Evolutionary conservation across 257 asterid genomes (phyloP).

Genomic region (Fraxinus americana): DNA sequence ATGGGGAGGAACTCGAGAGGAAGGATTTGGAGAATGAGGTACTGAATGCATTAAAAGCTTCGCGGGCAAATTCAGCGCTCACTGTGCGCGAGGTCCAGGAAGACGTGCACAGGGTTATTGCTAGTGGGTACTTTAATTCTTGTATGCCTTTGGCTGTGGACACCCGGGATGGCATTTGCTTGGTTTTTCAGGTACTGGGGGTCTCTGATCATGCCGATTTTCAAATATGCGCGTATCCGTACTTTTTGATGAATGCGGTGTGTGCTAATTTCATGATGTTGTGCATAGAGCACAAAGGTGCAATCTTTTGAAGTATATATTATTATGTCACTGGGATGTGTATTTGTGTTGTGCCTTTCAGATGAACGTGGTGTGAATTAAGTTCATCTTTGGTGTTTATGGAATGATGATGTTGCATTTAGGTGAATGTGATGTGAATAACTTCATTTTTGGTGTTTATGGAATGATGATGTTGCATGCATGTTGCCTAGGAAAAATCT

Average conservation of each 20-base stretch:
- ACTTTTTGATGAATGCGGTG: not conserved
- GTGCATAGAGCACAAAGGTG: not conserved
- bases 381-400: not conserved
- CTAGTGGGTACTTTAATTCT: slow-evolving; percentile 88
- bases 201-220: not conserved
- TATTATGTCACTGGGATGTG: not conserved
- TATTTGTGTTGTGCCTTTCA: not conserved
- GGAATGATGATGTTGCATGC: too few relatives aligned
- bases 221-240: not conserved
- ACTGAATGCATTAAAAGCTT: slow-evolving; percentile 80
- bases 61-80: slow-evolving; percentile 86
- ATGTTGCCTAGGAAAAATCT: not conserved
- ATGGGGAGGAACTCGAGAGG: slow-evolving; percentile 90
- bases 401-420: slow-evolving; percentile 2
- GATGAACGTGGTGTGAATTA: not conserved
- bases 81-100: slow-evolving; percentile 93
- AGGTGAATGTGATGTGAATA: too few relatives aligned
- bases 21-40: slow-evolving; percentile 92
- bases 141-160: slow-evolving; percentile 97
- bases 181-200: slow-evolving; percentile 78
- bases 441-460: too few relatives aligned
- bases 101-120: slow-evolving; percentile 88
- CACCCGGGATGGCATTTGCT: slow-evolving; percentile 91
- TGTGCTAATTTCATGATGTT: not conserved
- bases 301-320: not conserved